These are phyloP conservation scores for Cercospora sesami DNA, from an alignment of 2,329 filamentous ascomycete species.

Conservation along the genomic window DNA sequence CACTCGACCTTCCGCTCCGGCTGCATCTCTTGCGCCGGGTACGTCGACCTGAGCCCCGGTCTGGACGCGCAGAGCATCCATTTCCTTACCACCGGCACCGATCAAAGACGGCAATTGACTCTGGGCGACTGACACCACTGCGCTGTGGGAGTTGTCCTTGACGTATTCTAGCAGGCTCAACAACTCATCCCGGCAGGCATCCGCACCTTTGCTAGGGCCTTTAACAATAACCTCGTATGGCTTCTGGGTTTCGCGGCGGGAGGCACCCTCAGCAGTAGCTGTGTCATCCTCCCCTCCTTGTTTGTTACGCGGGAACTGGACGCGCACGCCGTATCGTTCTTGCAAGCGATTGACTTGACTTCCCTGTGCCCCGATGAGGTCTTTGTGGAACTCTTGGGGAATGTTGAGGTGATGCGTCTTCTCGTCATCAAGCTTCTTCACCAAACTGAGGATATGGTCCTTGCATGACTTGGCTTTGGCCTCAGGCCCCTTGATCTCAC, in stretches of 20 bases:
- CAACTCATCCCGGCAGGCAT: slow-evolving; percentile 88
- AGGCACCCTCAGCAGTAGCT: slow-evolving; percentile 66
- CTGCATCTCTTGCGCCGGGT: slow-evolving; percentile 72
- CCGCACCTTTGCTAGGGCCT: slow-evolving; percentile 88
- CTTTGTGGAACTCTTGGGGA: slow-evolving; percentile 88
- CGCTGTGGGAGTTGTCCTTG: slow-evolving; percentile 80
- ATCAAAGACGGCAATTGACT: slow-evolving; percentile 93
- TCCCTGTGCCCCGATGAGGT: slow-evolving; percentile 87
- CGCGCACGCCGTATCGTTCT: slow-evolving; percentile 86
- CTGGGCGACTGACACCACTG: slow-evolving; percentile 80
- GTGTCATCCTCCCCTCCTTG: slow-evolving; percentile 63
- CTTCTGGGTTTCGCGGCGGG: slow-evolving; percentile 67
- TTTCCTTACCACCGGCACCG: slow-evolving; percentile 81
- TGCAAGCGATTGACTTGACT: slow-evolving; percentile 88
- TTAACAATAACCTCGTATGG: slow-evolving; percentile 87
- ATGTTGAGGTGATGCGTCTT: slow-evolving; percentile 84
- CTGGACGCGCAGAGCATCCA: slow-evolving; percentile 82
- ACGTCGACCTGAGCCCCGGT: slow-evolving; percentile 92
- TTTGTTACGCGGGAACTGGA: slow-evolving; percentile 82
- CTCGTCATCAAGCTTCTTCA: slow-evolving; percentile 86
- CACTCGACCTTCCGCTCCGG: slow-evolving; percentile 65
- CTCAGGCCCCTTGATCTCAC: slow-evolving; percentile 93
- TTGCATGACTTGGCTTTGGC: slow-evolving; percentile 89
- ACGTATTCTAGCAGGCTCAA: slow-evolving; percentile 85
- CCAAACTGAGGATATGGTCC: slow-evolving; percentile 74